A percentile compares a stretch with the other conserved stretches of the same genome.
Evolutionary conservation across 805 yeast genomes (phyloP).

Genomic region (Ogataea minuta): DNA sequence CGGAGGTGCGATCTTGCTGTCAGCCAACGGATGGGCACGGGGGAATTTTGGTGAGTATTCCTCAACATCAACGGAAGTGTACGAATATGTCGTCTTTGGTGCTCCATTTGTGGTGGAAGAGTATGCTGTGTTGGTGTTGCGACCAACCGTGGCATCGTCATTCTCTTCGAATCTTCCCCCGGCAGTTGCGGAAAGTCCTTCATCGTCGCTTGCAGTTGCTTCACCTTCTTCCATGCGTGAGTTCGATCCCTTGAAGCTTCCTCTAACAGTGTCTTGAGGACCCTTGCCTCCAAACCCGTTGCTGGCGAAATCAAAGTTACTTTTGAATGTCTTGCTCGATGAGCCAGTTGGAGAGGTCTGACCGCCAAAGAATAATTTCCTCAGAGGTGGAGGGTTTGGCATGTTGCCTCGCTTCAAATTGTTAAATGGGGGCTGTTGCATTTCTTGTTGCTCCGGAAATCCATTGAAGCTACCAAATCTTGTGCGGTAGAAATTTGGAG

Average conservation of each 20-base stretch:
- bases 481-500: conserved; percentile 18
- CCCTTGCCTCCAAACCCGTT: conserved; percentile 8
- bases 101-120: conserved; percentile 27
- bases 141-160: conserved; percentile 23
- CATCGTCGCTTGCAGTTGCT: conserved; percentile 19
- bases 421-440: conserved; percentile 13
- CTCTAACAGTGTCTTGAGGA: conserved; percentile 6
- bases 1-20: conserved; percentile 11
- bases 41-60: conserved; percentile 21
- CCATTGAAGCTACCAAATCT: conserved; percentile 20
- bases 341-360: conserved; percentile 17
- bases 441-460: conserved; percentile 16
- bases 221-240: conserved; percentile 14
- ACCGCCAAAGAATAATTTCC: conserved; percentile 20
- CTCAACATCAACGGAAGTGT: conserved; percentile 29
- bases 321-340: conserved; percentile 15
- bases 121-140: conserved; percentile 26
- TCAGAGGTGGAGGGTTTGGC: conserved; percentile 17
- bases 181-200: conserved; percentile 8
- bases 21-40: conserved; percentile 9
- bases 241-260: conserved; percentile 7
- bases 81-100: conserved; percentile 31
- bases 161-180: conserved; percentile 17
- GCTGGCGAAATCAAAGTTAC: conserved; percentile 17
- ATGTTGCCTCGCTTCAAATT: conserved; percentile 7